Evolutionary conservation across 352 stramenopile genomes (phyloP), one percentile per base, ranked within the genome.

Genomic region (Globisporangium okanoganense): DNA sequence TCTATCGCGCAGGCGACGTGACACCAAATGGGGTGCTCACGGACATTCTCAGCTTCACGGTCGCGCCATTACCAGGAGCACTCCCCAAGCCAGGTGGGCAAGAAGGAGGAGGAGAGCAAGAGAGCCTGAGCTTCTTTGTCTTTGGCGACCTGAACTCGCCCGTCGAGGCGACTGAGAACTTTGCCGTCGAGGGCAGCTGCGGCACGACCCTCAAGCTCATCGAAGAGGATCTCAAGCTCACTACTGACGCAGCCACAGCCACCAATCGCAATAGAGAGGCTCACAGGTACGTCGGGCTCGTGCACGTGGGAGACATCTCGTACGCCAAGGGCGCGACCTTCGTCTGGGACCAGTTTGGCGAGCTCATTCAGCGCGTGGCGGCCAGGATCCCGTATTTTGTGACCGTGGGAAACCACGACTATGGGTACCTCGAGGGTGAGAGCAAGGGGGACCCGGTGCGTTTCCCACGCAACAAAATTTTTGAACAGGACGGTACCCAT

Each of bases 341-440:
- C 47, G 68, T 91, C 45, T 97, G 91, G 91, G 89, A 97, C 35
- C 76, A 92, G 52, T 92, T 89, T 48, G 75, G 87, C 25, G 62
- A 84, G 41, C 76, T 97, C 56, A 94, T 97, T 66, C 60, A 93
- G 69, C 73, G 77, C 8, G 79, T 88, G 60, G 76, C 89, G 12
- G 71, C 82, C 7, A 66, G 67, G 20, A 71, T 97, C 2, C 86
- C 90, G 3, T 82, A 94, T 35, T 86, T 95, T 74, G 76, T 97
- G 41, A 70, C 59, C 25, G 70, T 82, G 2, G 72, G 75, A 5
- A 81, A 84, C 45, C 75, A 81, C 58, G 75, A 84, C 43, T 84
- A 82, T 27, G 75, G 71, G 0, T 82, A 79, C 38, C 27, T 71
- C 8, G 75, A 81, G 59, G 63, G 64, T 22, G 56, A 64, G 18